Evolutionary conservation across 1,139 yeast species (phyloP).

Genomic region (Spathaspora sp.): DNA sequence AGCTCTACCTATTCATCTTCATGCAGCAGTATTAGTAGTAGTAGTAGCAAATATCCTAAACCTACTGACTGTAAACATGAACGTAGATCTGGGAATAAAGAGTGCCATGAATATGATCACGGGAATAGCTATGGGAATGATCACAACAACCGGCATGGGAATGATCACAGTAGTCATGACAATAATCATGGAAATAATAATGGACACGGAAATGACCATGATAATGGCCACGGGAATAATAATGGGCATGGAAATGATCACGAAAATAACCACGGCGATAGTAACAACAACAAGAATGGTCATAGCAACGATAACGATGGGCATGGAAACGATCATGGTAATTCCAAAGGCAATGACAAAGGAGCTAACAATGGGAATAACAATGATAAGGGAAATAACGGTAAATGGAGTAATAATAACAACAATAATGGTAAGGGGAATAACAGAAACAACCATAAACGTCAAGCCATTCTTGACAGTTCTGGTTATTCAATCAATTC

Average conservation of each 20-base stretch:
- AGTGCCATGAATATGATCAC: background rate
- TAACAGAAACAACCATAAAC: background rate
- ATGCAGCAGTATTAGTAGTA: background rate
- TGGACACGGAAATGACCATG: background rate
- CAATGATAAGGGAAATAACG: background rate
- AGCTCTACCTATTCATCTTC: background rate
- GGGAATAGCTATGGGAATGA: background rate
- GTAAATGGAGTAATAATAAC: background rate
- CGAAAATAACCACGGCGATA: background rate
- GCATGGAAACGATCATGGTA: background rate
- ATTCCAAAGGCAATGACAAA: background rate
- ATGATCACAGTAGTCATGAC: background rate
- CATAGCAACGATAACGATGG: background rate
- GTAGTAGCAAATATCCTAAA: background rate
- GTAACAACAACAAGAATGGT: background rate
- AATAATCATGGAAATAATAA: background rate
- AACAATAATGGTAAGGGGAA: background rate
- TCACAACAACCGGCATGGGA: background rate
- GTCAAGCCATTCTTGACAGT: background rate
- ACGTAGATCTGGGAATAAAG: background rate
- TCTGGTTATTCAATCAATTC: background rate
- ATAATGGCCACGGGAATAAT: background rate
- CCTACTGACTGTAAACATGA: background rate
- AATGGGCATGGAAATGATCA: background rate
- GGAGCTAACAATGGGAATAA: background rate